Conservation (phyloP, 1,139 yeast species). For the Candida labiduridarum region DNA sequence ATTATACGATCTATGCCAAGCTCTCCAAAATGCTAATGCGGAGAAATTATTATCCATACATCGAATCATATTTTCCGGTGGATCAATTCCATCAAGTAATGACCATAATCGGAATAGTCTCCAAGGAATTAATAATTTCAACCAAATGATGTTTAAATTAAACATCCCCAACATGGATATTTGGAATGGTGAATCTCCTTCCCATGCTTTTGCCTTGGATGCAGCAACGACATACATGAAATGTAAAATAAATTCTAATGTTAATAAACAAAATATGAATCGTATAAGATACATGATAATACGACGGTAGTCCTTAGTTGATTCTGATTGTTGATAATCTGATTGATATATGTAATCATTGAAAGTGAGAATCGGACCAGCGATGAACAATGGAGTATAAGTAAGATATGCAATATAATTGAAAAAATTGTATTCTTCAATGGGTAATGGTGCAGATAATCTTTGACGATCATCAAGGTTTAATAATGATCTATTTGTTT, state of each 20-base stretch:
- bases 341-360: slow-evolving; percentile 87
- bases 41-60: slow-evolving; percentile 95
- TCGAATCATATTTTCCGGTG: slow-evolving; percentile 97
- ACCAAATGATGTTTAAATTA: slow-evolving; percentile 89
- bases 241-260: slow-evolving; percentile 89
- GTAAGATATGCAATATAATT: slow-evolving; percentile 77
- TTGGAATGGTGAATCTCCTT: slow-evolving; percentile 86
- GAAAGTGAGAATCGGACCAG: slow-evolving; percentile 93
- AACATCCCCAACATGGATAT: slow-evolving; percentile 93
- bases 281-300: slow-evolving; percentile 66
- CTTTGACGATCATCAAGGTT: slow-evolving; percentile 65
- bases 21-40: slow-evolving; percentile 94
- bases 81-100: slow-evolving; percentile 85
- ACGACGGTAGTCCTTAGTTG: slow-evolving; percentile 49
- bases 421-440: slow-evolving; percentile 56
- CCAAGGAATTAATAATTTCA: slow-evolving; percentile 93
- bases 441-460: slow-evolving; percentile 62
- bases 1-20: slow-evolving; percentile 96
- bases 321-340: slow-evolving; percentile 37
- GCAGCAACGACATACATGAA: slow-evolving; percentile 93
- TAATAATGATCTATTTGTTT: slow-evolving; percentile 15
- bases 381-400: slow-evolving; percentile 89
- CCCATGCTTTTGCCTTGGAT: slow-evolving; percentile 87
- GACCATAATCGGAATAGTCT: slow-evolving; percentile 93
- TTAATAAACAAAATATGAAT: slow-evolving; percentile 69